phyloP scores from a whole-genome alignment of 805 yeast species.

The Blastobotrys chiropterorum region DNA sequence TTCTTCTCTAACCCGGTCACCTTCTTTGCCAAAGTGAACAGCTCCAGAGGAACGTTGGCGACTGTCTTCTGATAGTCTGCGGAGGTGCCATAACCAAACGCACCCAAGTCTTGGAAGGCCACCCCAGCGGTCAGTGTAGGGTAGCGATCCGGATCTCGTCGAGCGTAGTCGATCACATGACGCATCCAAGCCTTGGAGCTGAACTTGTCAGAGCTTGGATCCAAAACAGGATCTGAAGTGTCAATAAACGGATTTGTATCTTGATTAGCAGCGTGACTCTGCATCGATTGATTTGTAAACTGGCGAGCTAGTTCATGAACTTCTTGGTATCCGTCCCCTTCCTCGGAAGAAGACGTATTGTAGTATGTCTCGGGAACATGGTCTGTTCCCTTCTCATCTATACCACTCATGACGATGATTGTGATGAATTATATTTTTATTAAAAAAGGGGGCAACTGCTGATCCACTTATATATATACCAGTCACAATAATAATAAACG shows the following conservation, averaged over 20 bases:
- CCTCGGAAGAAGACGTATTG: not conserved
- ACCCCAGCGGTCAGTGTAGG: conserved; percentile 56
- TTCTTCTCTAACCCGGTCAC: conserved; percentile 38
- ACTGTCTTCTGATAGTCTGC: conserved; percentile 65
- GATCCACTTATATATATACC: not conserved
- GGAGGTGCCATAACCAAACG: conserved; percentile 56
- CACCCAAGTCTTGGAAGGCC: conserved; percentile 52
- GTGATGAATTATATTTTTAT: not conserved
- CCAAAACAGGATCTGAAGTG: conserved; percentile 40
- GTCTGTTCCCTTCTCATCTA: not conserved
- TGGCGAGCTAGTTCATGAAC: conserved; percentile 7
- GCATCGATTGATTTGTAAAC: not conserved
- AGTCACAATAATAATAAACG: not conserved
- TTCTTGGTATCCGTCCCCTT: not conserved
- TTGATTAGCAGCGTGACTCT: conserved; percentile 2
- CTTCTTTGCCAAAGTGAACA: conserved; percentile 12
- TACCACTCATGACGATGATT: not conserved
- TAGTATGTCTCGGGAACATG: not conserved
- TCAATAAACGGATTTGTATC: conserved; percentile 23
- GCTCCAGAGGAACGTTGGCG: conserved; percentile 34
- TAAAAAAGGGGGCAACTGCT: not conserved
- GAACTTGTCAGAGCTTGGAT: conserved; percentile 55
- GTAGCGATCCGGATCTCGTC: conserved; percentile 54
- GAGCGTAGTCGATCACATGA: conserved; percentile 46
- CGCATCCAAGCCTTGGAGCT: conserved; percentile 57